Base-by-base conservation (phyloP, 1,284 basidiomycete genomes). In the Phellinidium pouzarii region DNA sequence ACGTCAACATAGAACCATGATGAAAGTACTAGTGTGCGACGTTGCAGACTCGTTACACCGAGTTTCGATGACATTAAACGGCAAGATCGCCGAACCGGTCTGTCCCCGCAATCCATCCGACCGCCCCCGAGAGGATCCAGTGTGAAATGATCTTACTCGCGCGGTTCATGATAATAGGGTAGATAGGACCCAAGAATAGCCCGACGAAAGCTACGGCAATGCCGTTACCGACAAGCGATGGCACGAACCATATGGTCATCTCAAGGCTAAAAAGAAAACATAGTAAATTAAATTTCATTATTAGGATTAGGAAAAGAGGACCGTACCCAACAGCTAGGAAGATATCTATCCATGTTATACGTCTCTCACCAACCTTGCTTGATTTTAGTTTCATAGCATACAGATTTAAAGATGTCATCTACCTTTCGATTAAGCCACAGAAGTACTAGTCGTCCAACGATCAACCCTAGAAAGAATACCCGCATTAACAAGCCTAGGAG, bases 241-340 rank as follows among this genome's bases (percentile, higher is more conserved):
- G 77, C 1, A 80, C 76, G 22, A 79, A 71, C 85, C 84, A 87
- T 36, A 87, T 69, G 26, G 80, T 68, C 14, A 83, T 61, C 60
- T 84, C 77, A 22, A 86, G 70, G 4, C 79, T 79, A 48, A 46
- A 36, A 27, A 45, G 14, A 40, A 42, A 48, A 43, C 31, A 54
- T n/a, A 43, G 42, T 48, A 43, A 27, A 54, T 52, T 29, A 54
- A 20, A 27, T 25, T 27, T 27, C 9, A 8, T 23, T 9, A 37
- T 8, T 3, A 22, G 17, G 49, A 50, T 14, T 8, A 48, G 27
- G n/a, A 48, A 27, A 44, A 11, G 49, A 27, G 26, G 9, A 23
- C 6, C 44, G 11, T 23, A 52, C 51, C 36, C 25, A 19, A 52
- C 48, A 4, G 51, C 51, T 11, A 46, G 34, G 27, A 38, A 19